Evolutionary conservation across 768 basidiomycete genomes (phyloP).

Genomic region (Pleurotus pulmonarius): DNA sequence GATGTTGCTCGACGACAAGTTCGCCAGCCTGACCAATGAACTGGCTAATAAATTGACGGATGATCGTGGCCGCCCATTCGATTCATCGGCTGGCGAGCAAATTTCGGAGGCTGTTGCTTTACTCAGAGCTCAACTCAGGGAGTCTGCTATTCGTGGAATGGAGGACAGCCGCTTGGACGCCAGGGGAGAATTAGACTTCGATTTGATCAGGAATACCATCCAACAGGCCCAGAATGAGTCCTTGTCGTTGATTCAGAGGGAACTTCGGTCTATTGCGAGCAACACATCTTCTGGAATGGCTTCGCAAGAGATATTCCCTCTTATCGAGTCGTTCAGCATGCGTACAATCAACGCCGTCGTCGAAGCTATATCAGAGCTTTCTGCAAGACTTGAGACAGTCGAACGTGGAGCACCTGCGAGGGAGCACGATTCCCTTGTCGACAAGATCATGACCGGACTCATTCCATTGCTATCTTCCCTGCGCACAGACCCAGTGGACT

Average conservation of each 20-base stretch:
- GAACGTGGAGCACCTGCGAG: conserved; percentile 41
- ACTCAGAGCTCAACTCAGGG: conserved; percentile 65
- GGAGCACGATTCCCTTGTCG: conserved; percentile 57
- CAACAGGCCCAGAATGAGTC: conserved; percentile 65
- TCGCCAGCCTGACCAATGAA: conserved; percentile 46
- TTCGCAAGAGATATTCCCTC: conserved; percentile 30
- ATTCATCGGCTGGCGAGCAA: conserved; percentile 52
- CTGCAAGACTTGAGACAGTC: conserved; percentile 54
- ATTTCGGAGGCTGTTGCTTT: conserved; percentile 64
- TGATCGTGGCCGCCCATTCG: conserved; percentile 22
- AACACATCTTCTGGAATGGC: conserved; percentile 17
- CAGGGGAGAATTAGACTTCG: conserved; percentile 74
- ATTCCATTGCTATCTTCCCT: conserved; percentile 58
- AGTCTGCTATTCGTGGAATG: conserved; percentile 50
- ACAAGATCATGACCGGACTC: conserved; percentile 55
- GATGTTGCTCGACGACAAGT: conserved; percentile 66
- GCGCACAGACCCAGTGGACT: conserved; percentile 69
- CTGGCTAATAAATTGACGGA: conserved; percentile 21
- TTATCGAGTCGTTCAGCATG: conserved; percentile 57
- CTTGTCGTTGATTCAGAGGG: conserved; percentile 52
- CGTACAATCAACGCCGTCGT: conserved; percentile 59
- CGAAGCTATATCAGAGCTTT: conserved; percentile 52
- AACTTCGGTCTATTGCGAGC: conserved; percentile 47
- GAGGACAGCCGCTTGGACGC: conserved; percentile 70
- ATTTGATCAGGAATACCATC: conserved; percentile 66